Evolutionary conservation across 495 filamentous ascomycete species (phyloP), one percentile per base, ranked within the genome.

Genomic region (Penicillium diatomitis): DNA sequence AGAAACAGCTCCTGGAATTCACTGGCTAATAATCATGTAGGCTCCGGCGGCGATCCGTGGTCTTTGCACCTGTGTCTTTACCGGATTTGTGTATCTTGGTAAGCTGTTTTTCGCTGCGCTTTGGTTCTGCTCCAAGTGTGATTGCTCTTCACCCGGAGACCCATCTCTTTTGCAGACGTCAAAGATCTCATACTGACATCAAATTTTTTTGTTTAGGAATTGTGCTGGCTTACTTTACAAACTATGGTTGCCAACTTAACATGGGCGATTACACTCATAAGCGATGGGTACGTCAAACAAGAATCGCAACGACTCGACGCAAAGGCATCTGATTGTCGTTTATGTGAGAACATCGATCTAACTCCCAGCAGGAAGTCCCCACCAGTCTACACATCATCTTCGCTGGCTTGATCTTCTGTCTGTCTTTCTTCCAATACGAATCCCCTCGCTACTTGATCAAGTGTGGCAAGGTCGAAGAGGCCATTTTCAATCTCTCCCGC

Each of bases 341-440:
- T 30, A 7, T 37, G 3, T n/a, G 9, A 8, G 10, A n/a, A 8
- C 33, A 37, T 20, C 20, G 41, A 8, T 1, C 70, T 72, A 4
- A 65, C 63, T 37, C 58, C 29, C 59, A 52, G 47, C 73, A 81
- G 74, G 65, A 70, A 61, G 77, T 83, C n/a, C 81, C 84, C 0
- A 86, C 79, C 3, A 80, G 76, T 51, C 63, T 86, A 27, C 84
- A 89, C 49, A 76, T 89, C 64, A 84, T 87, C 31, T 87, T 88
- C 55, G 81, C 84, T 4, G 74, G 78, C 0, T 63, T 88, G 20
- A 83, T 88, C 58, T 74, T 84, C 53, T 47, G 77, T 45, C 70
- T 86, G 32, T 78, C 79, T 3, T 79, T 87, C 59, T 67, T 84
- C 44, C 77, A 83, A 36, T 73, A 74, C 46, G 84, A 88, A 58